phyloP scores from a whole-genome alignment of 257 asterid species.

The Fraxinus anomala region DNA sequence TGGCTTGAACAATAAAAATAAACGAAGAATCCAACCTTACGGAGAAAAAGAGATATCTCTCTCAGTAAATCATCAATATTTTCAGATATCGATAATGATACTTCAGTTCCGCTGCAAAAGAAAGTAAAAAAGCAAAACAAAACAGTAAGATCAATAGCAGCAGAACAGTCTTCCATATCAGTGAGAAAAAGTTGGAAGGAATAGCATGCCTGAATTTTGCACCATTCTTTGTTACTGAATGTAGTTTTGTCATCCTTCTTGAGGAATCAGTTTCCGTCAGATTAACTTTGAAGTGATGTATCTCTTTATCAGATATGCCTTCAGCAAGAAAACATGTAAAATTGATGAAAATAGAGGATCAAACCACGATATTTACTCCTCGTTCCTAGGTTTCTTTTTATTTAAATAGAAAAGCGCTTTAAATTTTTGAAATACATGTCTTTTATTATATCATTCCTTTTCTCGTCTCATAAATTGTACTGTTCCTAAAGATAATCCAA shows the following conservation, averaged over 20 bases:
- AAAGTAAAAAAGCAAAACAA: conserved; percentile 19
- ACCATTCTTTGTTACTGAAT: conserved; percentile 61
- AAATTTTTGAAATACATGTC: not conserved
- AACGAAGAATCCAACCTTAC: conserved; percentile 57
- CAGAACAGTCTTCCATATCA: conserved; percentile 21
- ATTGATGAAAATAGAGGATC: conserved; percentile 8
- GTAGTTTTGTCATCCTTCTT: conserved; percentile 54
- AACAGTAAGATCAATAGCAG: conserved; percentile 12
- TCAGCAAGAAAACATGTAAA: conserved; percentile 33
- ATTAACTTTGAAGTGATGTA: conserved; percentile 55
- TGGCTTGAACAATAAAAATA: conserved; percentile 8
- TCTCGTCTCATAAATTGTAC: not conserved
- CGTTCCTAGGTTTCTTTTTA: not conserved
- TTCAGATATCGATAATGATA: conserved; percentile 52
- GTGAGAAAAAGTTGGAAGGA: conserved; percentile 21
- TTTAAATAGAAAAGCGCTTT: not conserved
- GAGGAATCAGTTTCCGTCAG: conserved; percentile 50
- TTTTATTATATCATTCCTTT: not conserved
- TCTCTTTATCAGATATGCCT: conserved; percentile 67
- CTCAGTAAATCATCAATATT: conserved; percentile 43
- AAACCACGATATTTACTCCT: not conserved
- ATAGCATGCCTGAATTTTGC: conserved; percentile 69
- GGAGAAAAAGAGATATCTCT: conserved; percentile 48
- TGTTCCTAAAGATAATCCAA: not conserved
- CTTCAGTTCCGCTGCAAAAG: conserved; percentile 76